Base-by-base conservation (phyloP, 768 basidiomycete species). In the Amanita jacksonii region DNA sequence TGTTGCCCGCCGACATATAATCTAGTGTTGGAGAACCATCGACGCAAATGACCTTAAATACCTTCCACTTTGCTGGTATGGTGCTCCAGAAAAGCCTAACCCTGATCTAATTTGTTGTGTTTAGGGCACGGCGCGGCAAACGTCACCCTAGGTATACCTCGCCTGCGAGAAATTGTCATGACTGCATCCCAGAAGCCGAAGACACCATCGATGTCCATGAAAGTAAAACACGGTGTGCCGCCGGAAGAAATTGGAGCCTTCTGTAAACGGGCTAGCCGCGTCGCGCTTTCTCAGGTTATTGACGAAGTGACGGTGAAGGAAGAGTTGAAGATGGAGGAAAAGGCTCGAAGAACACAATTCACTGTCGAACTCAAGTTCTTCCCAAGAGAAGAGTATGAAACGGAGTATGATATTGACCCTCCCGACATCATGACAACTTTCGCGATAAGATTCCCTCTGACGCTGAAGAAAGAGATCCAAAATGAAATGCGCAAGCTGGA, bases 21-120 rank as follows among this genome's bases (percentile, higher is more conserved):
- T 40, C 6, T 48, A 98, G 96, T 65, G 79, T 99, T 33, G 96
- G 96, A 41, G 96, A 99, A 62, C 96, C 96, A 4, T 99, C 96
- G 12, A 99, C 96, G 0, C 96, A 99, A 61, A 99, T 99, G 96
- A 99, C 96, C 7, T 67, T 99, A 50, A 99, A 99, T 60, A 99
- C 96, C 9, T 99, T 99, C 78, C 96, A 99, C 69, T 93, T 99
- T 56, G 96, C 96, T 53, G 94, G 91, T 81, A 61, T 55, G 50
- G 47, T 37, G 30, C 22, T 27, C 18, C 8, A 3, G 25, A 24
- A n/a, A 34, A 27, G 9, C 6, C 12, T 24, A 3, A 31, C 16
- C 12, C 19, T 9, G 35, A 32, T n/a, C 43, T 50, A 13, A 31
- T 30, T 33, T 39, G 36, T 23, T 51, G 27, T 37, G 22, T 23